These are phyloP conservation scores for Brassica nigra DNA, from an alignment of 345 rosid genomes.

Conservation along the genomic window DNA sequence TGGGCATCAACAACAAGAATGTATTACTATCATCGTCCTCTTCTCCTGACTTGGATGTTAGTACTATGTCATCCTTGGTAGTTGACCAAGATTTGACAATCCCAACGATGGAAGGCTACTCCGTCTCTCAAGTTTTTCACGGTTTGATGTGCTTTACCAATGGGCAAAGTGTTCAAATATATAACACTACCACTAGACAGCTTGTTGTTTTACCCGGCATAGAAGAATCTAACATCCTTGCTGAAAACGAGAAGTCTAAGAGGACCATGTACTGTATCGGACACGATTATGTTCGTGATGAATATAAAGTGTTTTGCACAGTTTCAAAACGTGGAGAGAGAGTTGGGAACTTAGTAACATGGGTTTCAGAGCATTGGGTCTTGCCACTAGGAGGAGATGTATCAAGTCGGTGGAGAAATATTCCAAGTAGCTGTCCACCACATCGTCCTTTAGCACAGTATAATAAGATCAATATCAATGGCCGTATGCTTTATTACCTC, in stretches of 20 bases:
- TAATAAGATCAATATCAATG: not conserved
- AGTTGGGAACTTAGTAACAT: no score
- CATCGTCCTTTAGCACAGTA: not conserved
- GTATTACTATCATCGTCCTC: not conserved
- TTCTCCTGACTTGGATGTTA: not conserved
- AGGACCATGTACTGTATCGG: not conserved
- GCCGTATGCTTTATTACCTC: conserved; percentile 8
- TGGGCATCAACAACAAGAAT: not conserved
- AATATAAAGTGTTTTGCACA: not conserved
- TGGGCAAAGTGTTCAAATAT: no score
- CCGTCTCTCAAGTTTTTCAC: no score
- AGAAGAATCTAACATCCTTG: conserved; percentile 8
- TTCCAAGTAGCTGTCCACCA: not conserved
- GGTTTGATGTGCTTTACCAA: no score
- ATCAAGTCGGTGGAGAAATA: no score
- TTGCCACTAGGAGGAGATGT: no score
- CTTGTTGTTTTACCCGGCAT: conserved; percentile 13
- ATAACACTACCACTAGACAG: not conserved
- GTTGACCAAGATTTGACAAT: conserved; percentile 7
- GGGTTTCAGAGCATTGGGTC: no score
- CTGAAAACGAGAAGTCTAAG: not conserved
- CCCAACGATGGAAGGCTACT: not conserved
- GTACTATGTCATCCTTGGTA: not conserved
- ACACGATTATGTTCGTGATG: conserved; percentile 14
- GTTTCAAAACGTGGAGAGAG: no score